Percentiles rank a stretch among this genome's conserved stretches.
Conservation (phyloP, 768 basidiomycete species). For the Tulasnella sp. region DNA sequence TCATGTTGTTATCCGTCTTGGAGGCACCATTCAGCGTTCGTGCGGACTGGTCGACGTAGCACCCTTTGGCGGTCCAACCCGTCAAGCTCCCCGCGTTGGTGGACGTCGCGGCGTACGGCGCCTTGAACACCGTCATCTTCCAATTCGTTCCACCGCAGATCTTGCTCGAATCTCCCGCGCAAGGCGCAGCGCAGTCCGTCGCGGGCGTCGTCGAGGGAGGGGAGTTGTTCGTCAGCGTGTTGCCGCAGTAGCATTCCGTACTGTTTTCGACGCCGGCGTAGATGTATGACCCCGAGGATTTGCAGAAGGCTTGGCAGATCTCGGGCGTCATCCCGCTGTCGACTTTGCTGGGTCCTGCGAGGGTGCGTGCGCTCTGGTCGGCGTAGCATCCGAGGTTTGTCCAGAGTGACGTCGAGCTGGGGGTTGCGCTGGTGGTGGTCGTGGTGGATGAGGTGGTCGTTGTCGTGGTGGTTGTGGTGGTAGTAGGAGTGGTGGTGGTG, state of each 20-base stretch:
- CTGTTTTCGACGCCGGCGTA: neutral
- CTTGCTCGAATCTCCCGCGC: conserved; percentile 8
- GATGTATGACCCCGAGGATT: neutral
- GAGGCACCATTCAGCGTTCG: conserved; percentile 10
- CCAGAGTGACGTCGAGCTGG: neutral
- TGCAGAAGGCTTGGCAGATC: conserved; percentile 6
- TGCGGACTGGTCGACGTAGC: conserved; percentile 6
- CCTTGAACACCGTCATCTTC: neutral
- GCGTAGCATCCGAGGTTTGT: conserved; percentile 10
- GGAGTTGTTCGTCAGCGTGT: neutral
- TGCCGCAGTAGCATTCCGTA: conserved; percentile 4
- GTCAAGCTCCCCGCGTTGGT: neutral
- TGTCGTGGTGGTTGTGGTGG: neutral
- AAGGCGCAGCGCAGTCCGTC: conserved; percentile 1
- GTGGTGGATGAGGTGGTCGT: neutral
- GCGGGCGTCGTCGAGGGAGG: neutral
- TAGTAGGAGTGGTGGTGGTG: neutral
- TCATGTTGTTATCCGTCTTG: neutral
- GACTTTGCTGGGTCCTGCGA: neutral
- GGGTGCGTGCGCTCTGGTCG: conserved; percentile 4
- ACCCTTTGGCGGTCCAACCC: neutral
- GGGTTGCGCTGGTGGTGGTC: neutral
- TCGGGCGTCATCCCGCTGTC: neutral
- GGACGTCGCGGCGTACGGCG: neutral
- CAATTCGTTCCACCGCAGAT: conserved; percentile 8